phyloP scores from a whole-genome alignment of 768 basidiomycete species.

The Tylopilus intermedius region DNA sequence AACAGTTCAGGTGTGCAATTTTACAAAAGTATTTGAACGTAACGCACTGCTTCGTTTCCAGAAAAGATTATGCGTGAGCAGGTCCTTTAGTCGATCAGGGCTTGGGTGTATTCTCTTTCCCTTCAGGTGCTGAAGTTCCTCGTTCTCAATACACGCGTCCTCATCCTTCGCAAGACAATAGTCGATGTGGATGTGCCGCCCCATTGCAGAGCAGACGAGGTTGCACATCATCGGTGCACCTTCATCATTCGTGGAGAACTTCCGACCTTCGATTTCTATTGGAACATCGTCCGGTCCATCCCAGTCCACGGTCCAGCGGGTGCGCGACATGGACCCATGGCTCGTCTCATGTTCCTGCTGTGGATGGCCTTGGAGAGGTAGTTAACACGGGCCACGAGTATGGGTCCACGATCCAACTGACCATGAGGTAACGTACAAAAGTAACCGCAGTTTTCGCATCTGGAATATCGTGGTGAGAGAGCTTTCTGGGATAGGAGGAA shows the following conservation, averaged over 20 bases:
- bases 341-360: conserved; percentile 59
- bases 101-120: conserved; percentile 39
- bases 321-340: conserved; percentile 60
- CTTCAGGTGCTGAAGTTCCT: conserved; percentile 44
- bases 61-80: conserved; percentile 47
- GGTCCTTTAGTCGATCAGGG: conserved; percentile 47
- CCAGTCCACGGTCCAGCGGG: conserved; percentile 44
- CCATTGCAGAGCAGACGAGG: conserved; percentile 49
- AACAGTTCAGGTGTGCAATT: neutral
- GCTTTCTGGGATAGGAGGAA: neutral
- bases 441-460: conserved; percentile 54
- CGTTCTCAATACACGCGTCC: conserved; percentile 34
- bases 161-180: conserved; percentile 43
- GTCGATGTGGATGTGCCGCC: conserved; percentile 54
- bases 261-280: conserved; percentile 52
- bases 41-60: conserved; percentile 55
- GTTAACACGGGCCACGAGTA: neutral
- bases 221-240: conserved; percentile 65
- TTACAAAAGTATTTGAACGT: neutral
- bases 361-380: conserved; percentile 40
- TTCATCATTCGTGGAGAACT: conserved; percentile 49
- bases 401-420: conserved; percentile 16
- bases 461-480: conserved; percentile 11
- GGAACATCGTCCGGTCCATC: conserved; percentile 47
- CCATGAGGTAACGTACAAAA: conserved; percentile 54